Evolutionary conservation across 2,329 filamentous ascomycete genomes (phyloP).

Genomic region (Bipolaris oryzae): DNA sequence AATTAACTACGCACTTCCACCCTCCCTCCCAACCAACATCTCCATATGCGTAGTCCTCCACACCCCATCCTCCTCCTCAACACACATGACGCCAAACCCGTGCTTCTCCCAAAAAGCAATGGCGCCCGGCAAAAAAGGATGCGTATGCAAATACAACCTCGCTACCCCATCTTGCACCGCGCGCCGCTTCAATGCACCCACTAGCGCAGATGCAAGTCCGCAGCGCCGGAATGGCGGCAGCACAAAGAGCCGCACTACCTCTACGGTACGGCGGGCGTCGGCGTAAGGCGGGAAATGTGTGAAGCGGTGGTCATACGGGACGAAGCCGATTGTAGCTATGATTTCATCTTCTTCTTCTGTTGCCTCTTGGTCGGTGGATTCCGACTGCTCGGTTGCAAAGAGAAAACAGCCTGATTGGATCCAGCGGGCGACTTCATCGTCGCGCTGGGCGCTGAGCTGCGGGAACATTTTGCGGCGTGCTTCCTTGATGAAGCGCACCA

Average conservation of each 20-base stretch:
- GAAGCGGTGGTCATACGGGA: neutral
- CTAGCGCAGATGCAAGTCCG: neutral
- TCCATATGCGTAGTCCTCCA: conserved; percentile 15
- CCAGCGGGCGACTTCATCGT: conserved; percentile 2
- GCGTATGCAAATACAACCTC: conserved; percentile 26
- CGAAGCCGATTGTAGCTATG: neutral
- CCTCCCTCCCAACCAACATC: neutral
- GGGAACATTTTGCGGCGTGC: conserved; percentile 10
- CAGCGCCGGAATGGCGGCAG: neutral
- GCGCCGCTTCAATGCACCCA: neutral
- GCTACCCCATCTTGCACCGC: neutral
- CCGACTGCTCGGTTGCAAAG: neutral
- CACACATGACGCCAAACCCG: conserved; percentile 14
- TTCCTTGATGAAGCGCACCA: conserved; percentile 11
- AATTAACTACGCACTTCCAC: too few species aligned
- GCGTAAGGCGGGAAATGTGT: neutral
- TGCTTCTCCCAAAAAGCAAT: conserved; percentile 26
- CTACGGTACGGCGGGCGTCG: neutral
- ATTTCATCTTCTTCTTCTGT: neutral
- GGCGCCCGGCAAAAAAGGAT: conserved; percentile 23
- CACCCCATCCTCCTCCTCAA: conserved; percentile 15
- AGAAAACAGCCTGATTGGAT: conserved; percentile 8
- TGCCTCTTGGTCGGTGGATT: neutral
- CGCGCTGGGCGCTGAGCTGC: neutral
- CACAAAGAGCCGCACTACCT: neutral